These are phyloP conservation scores for Jaenimonas drosophilae DNA, from an alignment of 208 protist genomes.

Conservation along the genomic window DNA sequence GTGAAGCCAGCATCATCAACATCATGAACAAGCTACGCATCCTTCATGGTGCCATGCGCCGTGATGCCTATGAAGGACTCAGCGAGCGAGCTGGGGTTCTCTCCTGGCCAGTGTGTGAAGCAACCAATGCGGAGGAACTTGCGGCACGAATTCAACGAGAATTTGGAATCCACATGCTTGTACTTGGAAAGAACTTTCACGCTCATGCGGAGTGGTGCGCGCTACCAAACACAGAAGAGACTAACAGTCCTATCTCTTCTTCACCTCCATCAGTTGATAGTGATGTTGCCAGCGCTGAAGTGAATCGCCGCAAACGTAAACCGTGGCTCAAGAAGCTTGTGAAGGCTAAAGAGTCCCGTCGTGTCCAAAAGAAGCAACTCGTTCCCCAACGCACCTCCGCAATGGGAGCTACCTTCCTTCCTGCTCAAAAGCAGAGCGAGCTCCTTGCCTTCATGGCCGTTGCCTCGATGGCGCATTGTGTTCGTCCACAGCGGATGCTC, in stretches of 20 bases:
- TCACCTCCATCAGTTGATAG: no score
- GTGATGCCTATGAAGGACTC: constrained; percentile 45
- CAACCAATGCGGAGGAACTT: constrained; percentile 30
- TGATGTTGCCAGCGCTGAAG: no score
- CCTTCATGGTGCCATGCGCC: constrained; percentile 46
- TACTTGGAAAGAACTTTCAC: constrained; percentile 45
- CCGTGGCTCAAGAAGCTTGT: no score
- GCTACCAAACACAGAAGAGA: no score
- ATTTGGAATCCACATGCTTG: constrained; percentile 62
- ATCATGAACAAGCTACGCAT: constrained; percentile 64
- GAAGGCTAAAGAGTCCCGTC: no score
- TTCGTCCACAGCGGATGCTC: constrained; percentile 49
- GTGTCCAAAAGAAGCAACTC: no score
- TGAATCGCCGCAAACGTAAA: no score
- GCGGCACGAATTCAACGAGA: constrained; percentile 42
- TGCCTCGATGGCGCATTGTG: constrained; percentile 41
- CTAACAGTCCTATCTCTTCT: no score
- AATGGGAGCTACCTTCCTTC: no score
- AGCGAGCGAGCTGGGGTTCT: constrained; percentile 68
- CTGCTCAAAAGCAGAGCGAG: constrained; percentile 11
- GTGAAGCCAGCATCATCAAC: constrained; percentile 41
- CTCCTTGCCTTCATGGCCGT: constrained; percentile 59
- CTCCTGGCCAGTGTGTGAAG: constrained; percentile 62
- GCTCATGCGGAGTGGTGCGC: constrained; percentile 26
- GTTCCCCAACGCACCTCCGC: no score